Conservation (phyloP, 805 yeast genomes). For the Barnettozyma wickerhamii region DNA sequence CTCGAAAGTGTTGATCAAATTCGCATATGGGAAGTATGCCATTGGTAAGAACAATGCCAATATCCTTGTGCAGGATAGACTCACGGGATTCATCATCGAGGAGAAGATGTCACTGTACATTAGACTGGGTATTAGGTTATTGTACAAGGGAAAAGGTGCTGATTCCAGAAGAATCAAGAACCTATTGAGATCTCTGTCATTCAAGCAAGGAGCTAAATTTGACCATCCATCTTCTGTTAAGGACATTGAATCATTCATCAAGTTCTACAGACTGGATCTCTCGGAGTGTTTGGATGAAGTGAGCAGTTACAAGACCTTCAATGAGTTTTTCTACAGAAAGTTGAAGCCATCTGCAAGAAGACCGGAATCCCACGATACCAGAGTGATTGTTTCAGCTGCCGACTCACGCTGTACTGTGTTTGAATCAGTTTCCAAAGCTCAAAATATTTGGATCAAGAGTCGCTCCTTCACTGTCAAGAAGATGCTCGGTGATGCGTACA, state of each 20-base stretch:
- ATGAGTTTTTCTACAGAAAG: slow-evolving; percentile 83
- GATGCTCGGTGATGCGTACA: slow-evolving; percentile 42
- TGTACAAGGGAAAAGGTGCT: slow-evolving; percentile 72
- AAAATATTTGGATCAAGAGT: slow-evolving; percentile 87
- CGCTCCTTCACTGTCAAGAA: slow-evolving; percentile 63
- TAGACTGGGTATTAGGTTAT: slow-evolving; percentile 76
- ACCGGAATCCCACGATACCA: slow-evolving; percentile 42
- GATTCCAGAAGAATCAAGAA: slow-evolving; percentile 54
- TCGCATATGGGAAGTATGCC: slow-evolving; percentile 84
- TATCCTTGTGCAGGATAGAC: slow-evolving; percentile 87
- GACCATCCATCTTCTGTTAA: slow-evolving; percentile 63
- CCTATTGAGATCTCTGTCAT: slow-evolving; percentile 60
- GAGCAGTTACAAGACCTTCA: slow-evolving; percentile 60
- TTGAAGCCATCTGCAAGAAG: slow-evolving; percentile 69
- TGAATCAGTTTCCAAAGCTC: slow-evolving; percentile 53
- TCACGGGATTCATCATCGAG: slow-evolving; percentile 84
- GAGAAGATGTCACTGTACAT: slow-evolving; percentile 91
- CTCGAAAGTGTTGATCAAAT: slow-evolving; percentile 71
- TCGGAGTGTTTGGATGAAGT: slow-evolving; percentile 50
- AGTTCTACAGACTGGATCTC: slow-evolving; percentile 76
- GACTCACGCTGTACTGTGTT: slow-evolving; percentile 83
- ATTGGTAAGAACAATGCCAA: slow-evolving; percentile 91
- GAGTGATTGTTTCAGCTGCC: slow-evolving; percentile 46
- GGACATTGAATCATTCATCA: slow-evolving; percentile 72
- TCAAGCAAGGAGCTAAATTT: slow-evolving; percentile 81